phyloP scores from a whole-genome alignment of 2,329 filamentous ascomycete species.

The Catunica adiposa region DNA sequence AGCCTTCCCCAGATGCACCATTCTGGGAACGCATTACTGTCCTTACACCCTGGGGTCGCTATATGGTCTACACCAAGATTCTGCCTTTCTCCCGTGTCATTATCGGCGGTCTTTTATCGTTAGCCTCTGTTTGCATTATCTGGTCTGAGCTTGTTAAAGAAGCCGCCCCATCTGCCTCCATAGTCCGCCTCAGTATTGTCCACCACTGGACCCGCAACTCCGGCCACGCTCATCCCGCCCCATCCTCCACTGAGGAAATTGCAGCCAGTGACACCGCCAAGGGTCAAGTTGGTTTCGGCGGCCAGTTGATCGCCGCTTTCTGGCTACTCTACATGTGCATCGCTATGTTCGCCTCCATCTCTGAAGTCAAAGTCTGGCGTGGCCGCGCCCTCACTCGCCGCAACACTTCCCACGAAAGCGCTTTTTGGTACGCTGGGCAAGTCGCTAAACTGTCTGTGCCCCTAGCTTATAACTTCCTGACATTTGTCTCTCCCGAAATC shows the following conservation, averaged over 20 bases:
- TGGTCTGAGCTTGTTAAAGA: slow-evolving; percentile 89
- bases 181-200: slow-evolving; percentile 50
- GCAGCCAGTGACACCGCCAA: slow-evolving; percentile 27
- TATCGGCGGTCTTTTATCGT: slow-evolving; percentile 49
- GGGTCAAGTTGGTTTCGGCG: slow-evolving; percentile 67
- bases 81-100: slow-evolving; percentile 51
- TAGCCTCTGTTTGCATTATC: slow-evolving; percentile 68
- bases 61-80: slow-evolving; percentile 57
- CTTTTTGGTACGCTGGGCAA: slow-evolving; percentile 90
- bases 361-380: slow-evolving; percentile 93
- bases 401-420: slow-evolving; percentile 83
- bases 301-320: slow-evolving; percentile 64
- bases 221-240: neutral
- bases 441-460: slow-evolving; percentile 87
- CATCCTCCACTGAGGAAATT: neutral
- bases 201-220: slow-evolving; percentile 48
- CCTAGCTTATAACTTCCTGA: slow-evolving; percentile 90
- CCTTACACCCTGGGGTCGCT: slow-evolving; percentile 67
- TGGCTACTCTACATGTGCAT: slow-evolving; percentile 97
- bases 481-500: slow-evolving; percentile 60
- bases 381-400: slow-evolving; percentile 77
- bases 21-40: slow-evolving; percentile 39
- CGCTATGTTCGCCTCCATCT: slow-evolving; percentile 72
- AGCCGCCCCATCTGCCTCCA: slow-evolving; percentile 59
- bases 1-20: slow-evolving; percentile 36